A percentile compares a stretch with the other conserved stretches of the same genome.
Conservation (phyloP, 352 stramenopile species). For the Thalassiosira hispida region DNA sequence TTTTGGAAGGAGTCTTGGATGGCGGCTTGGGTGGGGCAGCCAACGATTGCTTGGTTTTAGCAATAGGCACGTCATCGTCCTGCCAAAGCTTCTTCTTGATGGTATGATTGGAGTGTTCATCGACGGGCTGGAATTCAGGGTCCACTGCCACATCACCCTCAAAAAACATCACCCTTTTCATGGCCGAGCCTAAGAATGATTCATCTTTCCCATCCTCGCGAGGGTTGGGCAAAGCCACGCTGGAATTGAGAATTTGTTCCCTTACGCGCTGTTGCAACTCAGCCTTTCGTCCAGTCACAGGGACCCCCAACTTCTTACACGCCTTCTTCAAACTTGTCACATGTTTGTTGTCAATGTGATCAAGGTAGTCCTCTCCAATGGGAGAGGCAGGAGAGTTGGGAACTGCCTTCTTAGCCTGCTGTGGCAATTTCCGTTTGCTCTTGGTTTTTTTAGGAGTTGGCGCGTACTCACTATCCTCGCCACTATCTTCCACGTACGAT, state of each 20-base stretch:
- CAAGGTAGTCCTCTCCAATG: conserved; percentile 44
- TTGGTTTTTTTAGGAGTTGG: conserved; percentile 33
- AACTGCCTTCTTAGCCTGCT: conserved; percentile 13
- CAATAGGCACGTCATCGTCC: neutral
- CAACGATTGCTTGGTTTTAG: neutral
- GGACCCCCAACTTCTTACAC: conserved; percentile 45
- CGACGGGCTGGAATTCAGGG: conserved; percentile 1
- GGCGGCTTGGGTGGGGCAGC: neutral
- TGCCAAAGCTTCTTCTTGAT: conserved; percentile 30
- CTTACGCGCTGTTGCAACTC: conserved; percentile 43
- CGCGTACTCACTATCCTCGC: conserved; percentile 44
- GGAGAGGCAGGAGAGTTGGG: conserved; percentile 28
- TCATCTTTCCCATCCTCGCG: neutral
- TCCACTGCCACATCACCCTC: conserved; percentile 6
- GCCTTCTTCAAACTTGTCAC: conserved; percentile 48
- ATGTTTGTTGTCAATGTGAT: conserved; percentile 51
- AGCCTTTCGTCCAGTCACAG: conserved; percentile 52
- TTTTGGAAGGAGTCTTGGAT: conserved; percentile 7
- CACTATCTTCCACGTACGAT: conserved; percentile 36
- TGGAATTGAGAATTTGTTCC: conserved; percentile 26
- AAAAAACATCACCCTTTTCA: conserved; percentile 37
- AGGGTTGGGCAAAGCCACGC: conserved; percentile 3
- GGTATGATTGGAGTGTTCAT: conserved; percentile 2
- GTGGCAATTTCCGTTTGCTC: conserved; percentile 1
- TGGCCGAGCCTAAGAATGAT: neutral